A percentile compares a stretch with the other conserved stretches of the same genome.
These are phyloP conservation scores for Saccharomycopsis amapae DNA, from an alignment of 805 yeast genomes.

Conservation along the genomic window DNA sequence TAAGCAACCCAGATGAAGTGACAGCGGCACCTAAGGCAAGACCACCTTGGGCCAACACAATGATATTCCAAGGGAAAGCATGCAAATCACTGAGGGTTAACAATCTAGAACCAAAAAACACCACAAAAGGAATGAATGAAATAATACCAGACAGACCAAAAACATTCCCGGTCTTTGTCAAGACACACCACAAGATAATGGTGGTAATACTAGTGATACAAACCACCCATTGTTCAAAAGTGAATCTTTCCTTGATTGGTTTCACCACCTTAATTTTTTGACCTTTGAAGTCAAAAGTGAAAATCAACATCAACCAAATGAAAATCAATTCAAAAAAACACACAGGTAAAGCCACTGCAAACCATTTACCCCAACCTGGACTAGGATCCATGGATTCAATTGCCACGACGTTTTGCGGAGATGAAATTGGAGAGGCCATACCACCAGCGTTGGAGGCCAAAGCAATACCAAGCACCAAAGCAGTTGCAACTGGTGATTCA, in stretches of 20 bases:
- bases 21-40: slow-evolving; percentile 93
- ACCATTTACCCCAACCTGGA: slow-evolving; percentile 91
- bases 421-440: slow-evolving; percentile 95
- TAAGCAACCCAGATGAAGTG: slow-evolving; percentile 78
- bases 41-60: slow-evolving; percentile 96
- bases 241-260: slow-evolving; percentile 48
- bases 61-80: slow-evolving; percentile 94
- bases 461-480: slow-evolving; percentile 86
- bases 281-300: slow-evolving; percentile 53
- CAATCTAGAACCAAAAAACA: slow-evolving; percentile 86
- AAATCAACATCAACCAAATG: slow-evolving; percentile 66
- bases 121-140: slow-evolving; percentile 77
- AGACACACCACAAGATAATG: slow-evolving; percentile 83
- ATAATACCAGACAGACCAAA: slow-evolving; percentile 96
- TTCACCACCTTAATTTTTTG: slow-evolving; percentile 9
- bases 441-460: slow-evolving; percentile 93
- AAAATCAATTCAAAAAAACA: slow-evolving; percentile 52
- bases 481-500: slow-evolving; percentile 71
- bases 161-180: slow-evolving; percentile 59
- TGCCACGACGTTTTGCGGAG: slow-evolving; percentile 93
- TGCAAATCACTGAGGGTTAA: slow-evolving; percentile 85
- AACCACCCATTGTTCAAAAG: slow-evolving; percentile 69
- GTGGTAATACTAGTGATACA: slow-evolving; percentile 59
- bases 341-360: slow-evolving; percentile 78
- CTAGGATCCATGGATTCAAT: slow-evolving; percentile 69